Evolutionary conservation across 2,329 filamentous ascomycete species (phyloP), one percentile per base, ranked within the genome.

Genomic region (Diaporthe caulivora): DNA sequence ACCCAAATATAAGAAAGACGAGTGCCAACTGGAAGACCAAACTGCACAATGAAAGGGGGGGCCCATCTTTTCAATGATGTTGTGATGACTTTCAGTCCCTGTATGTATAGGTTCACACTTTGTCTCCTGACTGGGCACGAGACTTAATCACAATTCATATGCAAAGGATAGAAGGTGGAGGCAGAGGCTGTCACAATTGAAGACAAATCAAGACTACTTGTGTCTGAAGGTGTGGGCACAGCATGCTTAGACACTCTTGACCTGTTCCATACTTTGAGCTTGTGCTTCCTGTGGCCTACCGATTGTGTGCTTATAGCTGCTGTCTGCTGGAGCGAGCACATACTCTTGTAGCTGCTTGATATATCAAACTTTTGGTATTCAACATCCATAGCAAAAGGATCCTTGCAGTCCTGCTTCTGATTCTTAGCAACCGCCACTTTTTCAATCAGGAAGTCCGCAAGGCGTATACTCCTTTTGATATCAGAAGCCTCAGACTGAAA

Each of bases 61-160:
- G n/a, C n/a, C 54, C 70, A 62, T 60, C 37, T 72, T 72, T 42
- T 10, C 44, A 34, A 67, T 54, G 70, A 49, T 53, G 51, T 60
- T 60, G 51, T 62, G 44, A 54, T 40, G 58, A 68, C 47, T 72
- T 72, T 62, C 54, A 37, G 47, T 26, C 40, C 62, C 55, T 72
- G 62, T 74, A 72, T 47, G 29, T 74, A 62, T 69, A 72, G 58
- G 47, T 72, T 69, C 26, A 58, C n/a, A 44, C 29, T 72, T 72
- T 60, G 69, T 72, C 69, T 74, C 72, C 26, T 47, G 24, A 21
- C 13, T 51, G 57, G 58, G 37, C 49, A 24, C 15, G 47, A 72
- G 72, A 60, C 47, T 34, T 29, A 57, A 64, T 62, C 40, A 37
- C 54, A 64, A n/a, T 60, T 55, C 26, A 34, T 51, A 37, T 24